Percentiles rank a stretch among this genome's conserved stretches.
These are phyloP conservation scores for Pulveroboletus sp. DNA, from an alignment of 768 basidiomycete genomes.

Conservation along the genomic window DNA sequence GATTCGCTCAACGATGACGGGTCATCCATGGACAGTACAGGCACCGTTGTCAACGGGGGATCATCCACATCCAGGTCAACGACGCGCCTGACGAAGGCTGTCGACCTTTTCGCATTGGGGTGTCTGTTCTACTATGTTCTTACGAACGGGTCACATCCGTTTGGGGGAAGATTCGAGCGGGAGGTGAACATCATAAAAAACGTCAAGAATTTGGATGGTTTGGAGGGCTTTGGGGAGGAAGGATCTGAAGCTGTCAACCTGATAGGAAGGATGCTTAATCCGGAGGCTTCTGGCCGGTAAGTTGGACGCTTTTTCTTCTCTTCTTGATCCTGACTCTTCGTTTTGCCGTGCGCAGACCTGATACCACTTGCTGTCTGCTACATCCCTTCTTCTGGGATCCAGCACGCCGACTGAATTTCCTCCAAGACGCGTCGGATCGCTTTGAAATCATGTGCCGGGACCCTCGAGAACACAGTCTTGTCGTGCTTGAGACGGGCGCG, in stretches of 20 bases:
- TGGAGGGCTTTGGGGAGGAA: slow-evolving; percentile 87
- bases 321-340: slow-evolving; percentile 3
- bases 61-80: slow-evolving; percentile 28
- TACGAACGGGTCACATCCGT: slow-evolving; percentile 89
- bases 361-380: slow-evolving; percentile 79
- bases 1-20: slow-evolving; percentile 62
- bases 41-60: slow-evolving; percentile 38
- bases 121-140: slow-evolving; percentile 94
- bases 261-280: slow-evolving; percentile 73
- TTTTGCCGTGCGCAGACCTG: slow-evolving; percentile 52
- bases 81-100: slow-evolving; percentile 84
- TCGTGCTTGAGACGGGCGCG: slow-evolving; percentile 71
- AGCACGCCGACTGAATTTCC: slow-evolving; percentile 77
- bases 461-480: slow-evolving; percentile 72
- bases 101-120: slow-evolving; percentile 95
- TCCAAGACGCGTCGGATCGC: slow-evolving; percentile 96
- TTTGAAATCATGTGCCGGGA: slow-evolving; percentile 98
- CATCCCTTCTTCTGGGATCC: slow-evolving; percentile 99
- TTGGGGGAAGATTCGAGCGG: slow-evolving; percentile 87
- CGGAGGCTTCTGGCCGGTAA: slow-evolving; percentile 71
- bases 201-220: slow-evolving; percentile 59
- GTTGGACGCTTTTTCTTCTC: slow-evolving; percentile 23
- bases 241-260: slow-evolving; percentile 86
- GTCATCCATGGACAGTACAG: slow-evolving; percentile 62
- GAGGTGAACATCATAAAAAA: slow-evolving; percentile 93